These are phyloP conservation scores for Ampelocalamus luodianensis DNA, from an alignment of 176 grass and related monocot genomes.

Conservation along the genomic window DNA sequence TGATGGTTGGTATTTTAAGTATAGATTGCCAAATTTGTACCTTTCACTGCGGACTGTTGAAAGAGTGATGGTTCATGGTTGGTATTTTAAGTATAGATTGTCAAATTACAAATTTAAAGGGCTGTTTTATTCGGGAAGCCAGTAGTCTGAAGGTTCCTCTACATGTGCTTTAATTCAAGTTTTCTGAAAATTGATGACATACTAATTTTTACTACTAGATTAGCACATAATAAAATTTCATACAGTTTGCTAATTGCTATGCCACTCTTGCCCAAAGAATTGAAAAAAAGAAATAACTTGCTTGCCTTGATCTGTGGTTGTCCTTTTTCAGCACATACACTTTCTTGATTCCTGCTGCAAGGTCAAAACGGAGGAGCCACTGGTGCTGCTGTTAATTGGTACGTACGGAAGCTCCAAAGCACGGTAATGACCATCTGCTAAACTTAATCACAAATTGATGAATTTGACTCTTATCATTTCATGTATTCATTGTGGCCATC, in stretches of 20 bases:
- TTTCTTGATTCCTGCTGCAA: conserved; percentile 51
- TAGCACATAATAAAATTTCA: background rate
- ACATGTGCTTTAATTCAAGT: background rate
- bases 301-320: conserved; percentile 9
- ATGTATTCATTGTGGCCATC: too few species aligned
- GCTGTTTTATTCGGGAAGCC: too few species aligned
- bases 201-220: background rate
- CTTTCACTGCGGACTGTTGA: too few species aligned
- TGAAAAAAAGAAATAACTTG: background rate
- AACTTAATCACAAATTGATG: too few species aligned
- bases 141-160: too few species aligned
- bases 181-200: background rate
- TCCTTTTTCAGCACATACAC: background rate
- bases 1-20: too few species aligned
- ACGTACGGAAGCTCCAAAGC: background rate
- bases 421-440: too few species aligned
- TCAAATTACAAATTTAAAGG: too few species aligned
- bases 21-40: too few species aligned
- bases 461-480: too few species aligned
- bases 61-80: too few species aligned
- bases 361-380: conserved; percentile 30
- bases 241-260: background rate
- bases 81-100: too few species aligned
- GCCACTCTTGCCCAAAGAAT: background rate
- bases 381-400: conserved; percentile 68